Percentiles rank a stretch among this genome's conserved stretches.
Conservation (phyloP, 2,329 filamentous ascomycete species). For the Ophiostoma pallidulum region DNA sequence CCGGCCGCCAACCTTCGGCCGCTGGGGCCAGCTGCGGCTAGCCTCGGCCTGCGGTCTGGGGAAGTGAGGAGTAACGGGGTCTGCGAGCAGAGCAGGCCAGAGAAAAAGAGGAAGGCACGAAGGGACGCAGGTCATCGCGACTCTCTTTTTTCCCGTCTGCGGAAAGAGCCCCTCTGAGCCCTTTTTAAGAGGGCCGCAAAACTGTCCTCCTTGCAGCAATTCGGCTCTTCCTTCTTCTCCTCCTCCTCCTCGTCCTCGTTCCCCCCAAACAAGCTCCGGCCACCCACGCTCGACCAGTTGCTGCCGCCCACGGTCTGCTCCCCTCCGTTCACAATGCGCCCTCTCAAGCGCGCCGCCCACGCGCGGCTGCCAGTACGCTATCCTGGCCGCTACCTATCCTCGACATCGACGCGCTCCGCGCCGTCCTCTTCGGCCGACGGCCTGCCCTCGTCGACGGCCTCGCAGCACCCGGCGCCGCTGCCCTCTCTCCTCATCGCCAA, state of each 20-base stretch:
- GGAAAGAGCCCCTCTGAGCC: no score
- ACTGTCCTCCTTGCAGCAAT: no score
- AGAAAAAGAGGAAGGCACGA: conserved; percentile 11
- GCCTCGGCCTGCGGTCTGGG: conserved; percentile 12
- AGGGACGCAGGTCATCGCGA: neutral
- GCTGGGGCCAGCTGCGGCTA: conserved; percentile 12
- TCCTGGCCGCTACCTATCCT: conserved; percentile 10
- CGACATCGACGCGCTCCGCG: conserved; percentile 2
- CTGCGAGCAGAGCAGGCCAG: neutral
- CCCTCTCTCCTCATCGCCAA: conserved; percentile 89
- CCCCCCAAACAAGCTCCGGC: no score
- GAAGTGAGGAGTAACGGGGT: conserved; percentile 4
- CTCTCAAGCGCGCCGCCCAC: conserved; percentile 40
- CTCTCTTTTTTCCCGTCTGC: neutral
- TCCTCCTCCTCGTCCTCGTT: neutral
- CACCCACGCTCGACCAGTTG: no score
- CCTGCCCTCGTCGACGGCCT: conserved; percentile 23
- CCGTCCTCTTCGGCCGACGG: conserved; percentile 5
- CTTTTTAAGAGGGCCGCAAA: no score
- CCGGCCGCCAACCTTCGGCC: neutral
- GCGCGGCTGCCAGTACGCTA: conserved; percentile 32
- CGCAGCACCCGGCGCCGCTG: conserved; percentile 20
- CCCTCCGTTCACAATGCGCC: conserved; percentile 37
- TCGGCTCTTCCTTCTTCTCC: neutral
- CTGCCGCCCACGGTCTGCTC: no score